phyloP scores from a whole-genome alignment of 2,329 filamentous ascomycete genomes.

The Sphaerulina populicola region DNA sequence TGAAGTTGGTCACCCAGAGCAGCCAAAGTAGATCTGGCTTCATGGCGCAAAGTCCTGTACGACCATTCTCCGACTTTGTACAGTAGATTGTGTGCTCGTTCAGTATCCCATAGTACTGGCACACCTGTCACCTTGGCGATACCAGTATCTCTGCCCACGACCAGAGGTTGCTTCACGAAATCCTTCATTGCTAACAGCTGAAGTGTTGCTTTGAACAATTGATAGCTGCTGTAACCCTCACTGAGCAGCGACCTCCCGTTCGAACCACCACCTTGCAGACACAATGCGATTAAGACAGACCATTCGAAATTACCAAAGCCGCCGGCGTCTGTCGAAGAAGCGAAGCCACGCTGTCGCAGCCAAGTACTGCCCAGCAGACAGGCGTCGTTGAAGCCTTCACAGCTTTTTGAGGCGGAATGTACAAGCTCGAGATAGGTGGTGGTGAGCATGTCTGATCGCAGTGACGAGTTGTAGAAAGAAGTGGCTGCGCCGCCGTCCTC shows the following conservation, averaged over 20 bases:
- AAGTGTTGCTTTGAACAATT: slow-evolving; percentile 89
- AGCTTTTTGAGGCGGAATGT: slow-evolving; percentile 59
- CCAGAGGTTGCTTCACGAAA: slow-evolving; percentile 53
- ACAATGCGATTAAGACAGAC: slow-evolving; percentile 67
- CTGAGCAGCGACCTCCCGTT: slow-evolving; percentile 66
- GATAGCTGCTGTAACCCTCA: slow-evolving; percentile 75
- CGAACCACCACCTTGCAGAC: slow-evolving; percentile 68
- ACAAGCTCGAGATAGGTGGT: slow-evolving; percentile 68
- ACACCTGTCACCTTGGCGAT: slow-evolving; percentile 36
- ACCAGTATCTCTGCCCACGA: slow-evolving; percentile 38
- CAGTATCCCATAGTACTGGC: slow-evolving; percentile 71
- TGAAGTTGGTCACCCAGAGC: slow-evolving; percentile 65
- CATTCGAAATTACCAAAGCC: slow-evolving; percentile 94
- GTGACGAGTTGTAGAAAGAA: slow-evolving; percentile 79
- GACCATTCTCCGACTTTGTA: slow-evolving; percentile 90
- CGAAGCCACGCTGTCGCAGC: slow-evolving; percentile 80
- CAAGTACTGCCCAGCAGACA: slow-evolving; percentile 80
- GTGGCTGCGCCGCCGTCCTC: slow-evolving; percentile 45
- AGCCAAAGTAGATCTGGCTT: slow-evolving; percentile 65
- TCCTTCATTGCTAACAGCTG: slow-evolving; percentile 74
- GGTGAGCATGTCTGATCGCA: slow-evolving; percentile 69
- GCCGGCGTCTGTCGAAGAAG: slow-evolving; percentile 58
- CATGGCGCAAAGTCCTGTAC: slow-evolving; percentile 61
- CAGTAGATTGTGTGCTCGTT: slow-evolving; percentile 67
- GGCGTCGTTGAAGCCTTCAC: slow-evolving; percentile 68